Evolutionary conservation across 192 early-diverging fungal genomes (phyloP).

Genomic region (Chytriomyces confervae): DNA sequence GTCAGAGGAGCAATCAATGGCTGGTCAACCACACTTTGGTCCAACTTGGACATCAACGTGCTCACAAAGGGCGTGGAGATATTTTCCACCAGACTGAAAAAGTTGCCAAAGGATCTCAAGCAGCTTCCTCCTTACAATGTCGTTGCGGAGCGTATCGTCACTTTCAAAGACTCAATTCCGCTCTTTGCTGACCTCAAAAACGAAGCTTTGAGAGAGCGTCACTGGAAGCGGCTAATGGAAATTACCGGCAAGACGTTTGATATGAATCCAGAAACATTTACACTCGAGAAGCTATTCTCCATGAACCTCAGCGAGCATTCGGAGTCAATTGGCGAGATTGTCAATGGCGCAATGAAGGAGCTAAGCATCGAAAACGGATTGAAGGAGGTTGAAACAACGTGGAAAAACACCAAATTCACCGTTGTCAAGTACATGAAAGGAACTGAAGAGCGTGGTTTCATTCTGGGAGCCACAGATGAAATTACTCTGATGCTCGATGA

Average conservation of each 20-base stretch:
- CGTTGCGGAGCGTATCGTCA: slow-evolving; percentile 68
- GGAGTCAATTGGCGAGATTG: slow-evolving; percentile 63
- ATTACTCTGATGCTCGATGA: slow-evolving; percentile 62
- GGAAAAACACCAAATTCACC: slow-evolving; percentile 60
- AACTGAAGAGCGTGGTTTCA: slow-evolving; percentile 66
- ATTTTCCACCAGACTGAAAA: slow-evolving; percentile 54
- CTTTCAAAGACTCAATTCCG: slow-evolving; percentile 68
- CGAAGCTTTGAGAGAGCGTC: slow-evolving; percentile 61
- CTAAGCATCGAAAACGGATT: slow-evolving; percentile 64
- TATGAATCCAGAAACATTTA: slow-evolving; percentile 68
- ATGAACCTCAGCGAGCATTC: slow-evolving; percentile 63
- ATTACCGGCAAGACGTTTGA: slow-evolving; percentile 66
- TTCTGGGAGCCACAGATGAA: slow-evolving; percentile 65
- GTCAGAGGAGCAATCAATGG: slow-evolving; percentile 61
- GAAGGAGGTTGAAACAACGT: slow-evolving; percentile 62
- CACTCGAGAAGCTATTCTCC: slow-evolving; percentile 60
- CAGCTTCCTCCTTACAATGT: slow-evolving; percentile 68
- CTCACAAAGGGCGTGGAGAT: slow-evolving; percentile 66
- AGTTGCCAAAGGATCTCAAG: slow-evolving; percentile 65
- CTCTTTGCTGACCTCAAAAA: slow-evolving; percentile 65
- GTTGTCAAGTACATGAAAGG: slow-evolving; percentile 66
- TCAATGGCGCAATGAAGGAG: slow-evolving; percentile 64
- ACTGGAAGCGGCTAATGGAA: slow-evolving; percentile 65
- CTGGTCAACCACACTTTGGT: slow-evolving; percentile 70
- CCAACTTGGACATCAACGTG: slow-evolving; percentile 63